Evolutionary conservation across 2,329 filamentous ascomycete genomes (phyloP).

Genomic region (Paraphaeosphaeria minitans): DNA sequence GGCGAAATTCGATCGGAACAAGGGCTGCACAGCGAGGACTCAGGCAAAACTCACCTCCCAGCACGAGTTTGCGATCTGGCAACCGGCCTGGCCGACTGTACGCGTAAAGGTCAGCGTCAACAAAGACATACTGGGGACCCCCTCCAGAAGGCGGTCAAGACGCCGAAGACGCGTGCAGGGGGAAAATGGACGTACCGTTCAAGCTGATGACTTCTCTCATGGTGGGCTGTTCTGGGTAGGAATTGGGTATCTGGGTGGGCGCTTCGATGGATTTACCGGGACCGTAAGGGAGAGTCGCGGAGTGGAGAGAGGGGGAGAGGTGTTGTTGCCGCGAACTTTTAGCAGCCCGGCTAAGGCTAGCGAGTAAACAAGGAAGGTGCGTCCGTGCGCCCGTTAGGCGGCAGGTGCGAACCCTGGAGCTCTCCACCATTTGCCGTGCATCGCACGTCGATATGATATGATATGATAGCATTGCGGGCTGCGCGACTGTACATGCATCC

Average conservation of each 20-base stretch:
- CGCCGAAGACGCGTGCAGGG: slow-evolving; percentile 48
- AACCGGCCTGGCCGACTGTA: slow-evolving; percentile 98
- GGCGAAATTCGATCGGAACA: slow-evolving; percentile 14
- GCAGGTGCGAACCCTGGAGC: not conserved
- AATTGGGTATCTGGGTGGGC: slow-evolving; percentile 40
- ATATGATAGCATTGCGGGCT: not conserved
- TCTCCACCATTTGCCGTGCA: not conserved
- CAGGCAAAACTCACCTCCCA: slow-evolving; percentile 84
- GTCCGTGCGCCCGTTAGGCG: slow-evolving; percentile 6
- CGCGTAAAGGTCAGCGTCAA: slow-evolving; percentile 60
- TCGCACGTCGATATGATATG: not conserved
- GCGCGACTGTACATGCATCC: not conserved
- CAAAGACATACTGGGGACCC: slow-evolving; percentile 25
- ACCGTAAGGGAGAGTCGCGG: slow-evolving; percentile 30
- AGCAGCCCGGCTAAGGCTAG: slow-evolving; percentile 5
- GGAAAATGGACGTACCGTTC: slow-evolving; percentile 74
- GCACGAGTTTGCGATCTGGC: slow-evolving; percentile 99
- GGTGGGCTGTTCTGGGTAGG: slow-evolving; percentile 52
- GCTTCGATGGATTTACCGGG: slow-evolving; percentile 19
- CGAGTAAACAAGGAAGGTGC: slow-evolving; percentile 8
- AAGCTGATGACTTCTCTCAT: slow-evolving; percentile 99
- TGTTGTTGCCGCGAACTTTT: slow-evolving; percentile 26
- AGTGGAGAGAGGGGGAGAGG: slow-evolving; percentile 17
- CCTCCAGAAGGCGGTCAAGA: slow-evolving; percentile 49
- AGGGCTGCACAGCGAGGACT: slow-evolving; percentile 16